phyloP scores from a whole-genome alignment of 805 yeast species.

The Yarrowia deformans region DNA sequence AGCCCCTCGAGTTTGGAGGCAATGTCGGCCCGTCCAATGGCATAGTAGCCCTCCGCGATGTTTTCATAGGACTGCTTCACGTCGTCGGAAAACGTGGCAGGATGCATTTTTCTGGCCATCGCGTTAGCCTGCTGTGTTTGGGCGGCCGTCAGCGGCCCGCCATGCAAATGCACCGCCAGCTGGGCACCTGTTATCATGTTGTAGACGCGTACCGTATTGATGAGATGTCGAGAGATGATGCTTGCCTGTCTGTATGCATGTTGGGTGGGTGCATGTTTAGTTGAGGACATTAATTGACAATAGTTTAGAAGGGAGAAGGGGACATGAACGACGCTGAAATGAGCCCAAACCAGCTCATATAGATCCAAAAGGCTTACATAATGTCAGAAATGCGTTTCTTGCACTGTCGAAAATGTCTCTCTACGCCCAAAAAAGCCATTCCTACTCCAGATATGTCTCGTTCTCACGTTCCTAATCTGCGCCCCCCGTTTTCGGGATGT shows the following conservation, averaged over 20 bases:
- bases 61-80: background rate
- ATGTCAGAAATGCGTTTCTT: too few species aligned
- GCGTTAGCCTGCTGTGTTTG: conserved; percentile 10
- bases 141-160: background rate
- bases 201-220: background rate
- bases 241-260: background rate
- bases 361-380: too few species aligned
- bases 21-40: conserved; percentile 16
- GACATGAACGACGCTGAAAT: too few species aligned
- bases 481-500: too few species aligned
- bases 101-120: conserved; percentile 24
- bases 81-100: conserved; percentile 25
- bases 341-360: too few species aligned
- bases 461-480: too few species aligned
- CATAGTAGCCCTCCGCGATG: conserved; percentile 18
- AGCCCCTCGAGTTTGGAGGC: background rate
- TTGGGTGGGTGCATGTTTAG: background rate
- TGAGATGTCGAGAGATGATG: background rate
- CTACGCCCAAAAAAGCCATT: background rate
- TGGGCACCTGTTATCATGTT: conserved; percentile 9
- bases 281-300: background rate
- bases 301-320: too few species aligned
- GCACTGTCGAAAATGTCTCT: too few species aligned
- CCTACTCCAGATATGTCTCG: too few species aligned
- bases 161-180: conserved; percentile 3